These are phyloP conservation scores for Colletotrichum navitas DNA, from an alignment of 2,329 filamentous ascomycete genomes.

Conservation along the genomic window DNA sequence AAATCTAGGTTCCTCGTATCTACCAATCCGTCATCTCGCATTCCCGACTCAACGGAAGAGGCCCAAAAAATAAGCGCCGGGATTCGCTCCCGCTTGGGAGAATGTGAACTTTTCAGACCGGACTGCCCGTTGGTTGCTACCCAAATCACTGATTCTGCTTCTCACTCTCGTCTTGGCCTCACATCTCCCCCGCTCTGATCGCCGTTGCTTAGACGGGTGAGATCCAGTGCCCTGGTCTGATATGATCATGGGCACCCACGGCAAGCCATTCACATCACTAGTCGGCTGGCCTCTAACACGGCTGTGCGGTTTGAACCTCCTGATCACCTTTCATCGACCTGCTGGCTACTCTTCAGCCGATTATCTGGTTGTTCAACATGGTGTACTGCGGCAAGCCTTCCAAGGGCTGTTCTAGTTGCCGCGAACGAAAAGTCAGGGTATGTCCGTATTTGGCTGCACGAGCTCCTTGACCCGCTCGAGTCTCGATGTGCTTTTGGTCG, in stretches of 20 bases:
- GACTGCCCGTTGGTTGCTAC: constrained; percentile 14
- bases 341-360: neutral
- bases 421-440: constrained; percentile 68
- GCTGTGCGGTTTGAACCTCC: neutral
- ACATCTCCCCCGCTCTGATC: constrained; percentile 12
- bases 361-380: constrained; percentile 52
- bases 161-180: constrained; percentile 10
- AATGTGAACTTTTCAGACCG: constrained; percentile 1
- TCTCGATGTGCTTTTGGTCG: neutral
- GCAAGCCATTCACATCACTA: constrained; percentile 9
- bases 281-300: neutral
- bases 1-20: constrained; percentile 9
- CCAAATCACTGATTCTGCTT: constrained; percentile 4
- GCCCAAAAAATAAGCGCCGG: neutral
- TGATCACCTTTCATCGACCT: neutral
- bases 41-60: constrained; percentile 8
- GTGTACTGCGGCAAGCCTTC: constrained; percentile 71
- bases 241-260: constrained; percentile 18
- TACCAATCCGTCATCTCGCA: constrained; percentile 23
- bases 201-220: constrained; percentile 14
- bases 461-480: neutral
- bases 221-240: constrained; percentile 20
- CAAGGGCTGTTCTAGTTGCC: constrained; percentile 67
- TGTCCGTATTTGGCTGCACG: constrained; percentile 47
- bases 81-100: neutral